Conservation (phyloP, 805 yeast genomes). For the Cyberlindnera maclurae region DNA sequence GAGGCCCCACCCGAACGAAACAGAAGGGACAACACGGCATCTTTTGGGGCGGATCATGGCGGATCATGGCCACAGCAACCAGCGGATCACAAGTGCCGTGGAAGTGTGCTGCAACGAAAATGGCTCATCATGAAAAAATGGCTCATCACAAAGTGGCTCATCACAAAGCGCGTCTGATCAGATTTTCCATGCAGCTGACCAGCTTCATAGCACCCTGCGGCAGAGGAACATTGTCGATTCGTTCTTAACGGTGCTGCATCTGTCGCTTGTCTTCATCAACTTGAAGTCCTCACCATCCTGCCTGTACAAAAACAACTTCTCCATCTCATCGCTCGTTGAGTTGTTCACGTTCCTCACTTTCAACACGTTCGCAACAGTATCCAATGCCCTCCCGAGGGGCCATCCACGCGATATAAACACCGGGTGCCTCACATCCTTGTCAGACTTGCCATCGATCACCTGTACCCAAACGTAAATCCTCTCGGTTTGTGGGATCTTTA, state of each 20-base stretch:
- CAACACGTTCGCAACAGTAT: conserved; percentile 15
- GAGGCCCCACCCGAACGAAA: too few relatives aligned
- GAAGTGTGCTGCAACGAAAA: too few relatives aligned
- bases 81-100: too few relatives aligned
- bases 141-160: too few relatives aligned
- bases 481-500: conserved; percentile 13
- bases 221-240: conserved; percentile 19
- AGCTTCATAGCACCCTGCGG: conserved; percentile 12
- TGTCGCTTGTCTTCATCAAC: conserved; percentile 14
- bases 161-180: too few relatives aligned
- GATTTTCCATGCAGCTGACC: too few relatives aligned
- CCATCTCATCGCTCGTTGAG: conserved; percentile 15
- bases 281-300: conserved; percentile 8
- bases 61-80: too few relatives aligned
- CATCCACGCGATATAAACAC: conserved; percentile 19
- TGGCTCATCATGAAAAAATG: too few relatives aligned
- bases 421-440: conserved; percentile 14
- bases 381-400: conserved; percentile 24
- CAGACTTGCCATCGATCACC: conserved; percentile 19
- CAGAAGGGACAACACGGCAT: too few relatives aligned
- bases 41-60: too few relatives aligned
- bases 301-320: conserved; percentile 17
- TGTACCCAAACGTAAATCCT: conserved; percentile 20
- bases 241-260: conserved; percentile 15
- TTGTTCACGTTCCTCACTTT: conserved; percentile 20